Percentiles rank a stretch among this genome's conserved stretches.
These are phyloP conservation scores for Neurospora crassa DNA, from an alignment of 2,329 filamentous ascomycete species.

Conservation along the genomic window DNA sequence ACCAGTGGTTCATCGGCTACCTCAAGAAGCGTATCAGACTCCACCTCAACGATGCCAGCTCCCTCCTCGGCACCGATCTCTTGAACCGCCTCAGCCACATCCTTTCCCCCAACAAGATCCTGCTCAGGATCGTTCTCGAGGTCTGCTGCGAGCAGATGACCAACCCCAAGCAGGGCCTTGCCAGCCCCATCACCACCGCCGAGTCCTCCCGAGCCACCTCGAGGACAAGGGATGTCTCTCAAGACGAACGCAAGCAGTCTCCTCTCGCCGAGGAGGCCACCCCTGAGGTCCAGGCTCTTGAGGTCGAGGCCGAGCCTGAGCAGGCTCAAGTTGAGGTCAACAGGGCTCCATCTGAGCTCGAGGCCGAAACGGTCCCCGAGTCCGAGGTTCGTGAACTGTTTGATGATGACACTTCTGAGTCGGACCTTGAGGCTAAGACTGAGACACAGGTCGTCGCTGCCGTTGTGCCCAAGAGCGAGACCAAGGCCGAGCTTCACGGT, in stretches of 20 bases:
- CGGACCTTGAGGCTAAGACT: background rate
- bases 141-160: constrained; percentile 16
- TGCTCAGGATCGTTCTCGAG: constrained; percentile 18
- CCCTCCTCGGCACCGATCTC: constrained; percentile 15
- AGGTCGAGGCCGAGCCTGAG: background rate
- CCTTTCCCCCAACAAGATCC: constrained; percentile 17
- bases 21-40: constrained; percentile 17
- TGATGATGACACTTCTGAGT: constrained; percentile 1
- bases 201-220: constrained; percentile 5
- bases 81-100: constrained; percentile 19
- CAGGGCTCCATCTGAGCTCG: background rate
- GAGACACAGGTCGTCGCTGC: constrained; percentile 2
- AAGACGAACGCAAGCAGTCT: constrained; percentile 1
- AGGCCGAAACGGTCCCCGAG: constrained; percentile 1
- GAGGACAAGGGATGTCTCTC: background rate
- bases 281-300: constrained; percentile 2
- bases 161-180: background rate
- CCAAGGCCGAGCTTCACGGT: background rate
- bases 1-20: constrained; percentile 19
- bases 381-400: background rate
- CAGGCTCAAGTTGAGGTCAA: background rate
- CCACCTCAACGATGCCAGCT: constrained; percentile 17
- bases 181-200: constrained; percentile 7
- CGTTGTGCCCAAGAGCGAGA: constrained; percentile 4
- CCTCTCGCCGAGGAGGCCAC: constrained; percentile 7